Percentiles rank a stretch among this genome's conserved stretches.
phyloP scores from a whole-genome alignment of 306 rosid species.

The Senna siamea region DNA sequence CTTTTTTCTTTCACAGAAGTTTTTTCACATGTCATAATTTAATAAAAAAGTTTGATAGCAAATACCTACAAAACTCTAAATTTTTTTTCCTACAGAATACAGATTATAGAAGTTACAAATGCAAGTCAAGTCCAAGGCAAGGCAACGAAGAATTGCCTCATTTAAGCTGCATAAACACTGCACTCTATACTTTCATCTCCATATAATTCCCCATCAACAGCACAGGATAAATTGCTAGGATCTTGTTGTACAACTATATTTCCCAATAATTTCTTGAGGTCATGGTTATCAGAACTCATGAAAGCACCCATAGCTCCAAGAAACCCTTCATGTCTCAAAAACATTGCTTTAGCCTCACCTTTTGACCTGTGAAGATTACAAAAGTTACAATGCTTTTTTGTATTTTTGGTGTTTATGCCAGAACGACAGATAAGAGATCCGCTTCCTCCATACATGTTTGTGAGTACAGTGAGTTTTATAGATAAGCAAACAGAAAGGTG shows the following conservation, averaged over 20 bases:
- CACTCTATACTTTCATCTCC: slow-evolving; percentile 82
- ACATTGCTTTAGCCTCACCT: slow-evolving; percentile 95
- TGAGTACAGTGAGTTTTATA: background rate
- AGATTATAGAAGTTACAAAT: slow-evolving; percentile 35
- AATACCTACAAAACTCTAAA: no score
- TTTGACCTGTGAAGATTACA: slow-evolving; percentile 72
- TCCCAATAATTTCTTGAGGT: slow-evolving; percentile 55
- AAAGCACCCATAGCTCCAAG: slow-evolving; percentile 95
- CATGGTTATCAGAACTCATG: slow-evolving; percentile 74
- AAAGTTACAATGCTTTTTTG: background rate
- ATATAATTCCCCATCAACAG: slow-evolving; percentile 51
- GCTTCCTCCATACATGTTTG: slow-evolving; percentile 26
- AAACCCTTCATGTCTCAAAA: slow-evolving; percentile 92
- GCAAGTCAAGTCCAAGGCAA: slow-evolving; percentile 35
- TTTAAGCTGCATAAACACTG: slow-evolving; percentile 60
- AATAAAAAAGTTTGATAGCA: no score
- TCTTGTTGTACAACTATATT: slow-evolving; percentile 49
- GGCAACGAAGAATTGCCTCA: slow-evolving; percentile 63
- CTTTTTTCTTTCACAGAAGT: no score
- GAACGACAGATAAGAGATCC: slow-evolving; percentile 1
- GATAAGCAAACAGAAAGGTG: background rate
- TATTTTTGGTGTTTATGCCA: background rate
- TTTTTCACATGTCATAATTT: background rate
- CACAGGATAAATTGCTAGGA: slow-evolving; percentile 46
- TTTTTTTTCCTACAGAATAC: slow-evolving; percentile 23